Conservation (phyloP, 1,139 yeast species). For the Schwanniomyces etchellsii region DNA sequence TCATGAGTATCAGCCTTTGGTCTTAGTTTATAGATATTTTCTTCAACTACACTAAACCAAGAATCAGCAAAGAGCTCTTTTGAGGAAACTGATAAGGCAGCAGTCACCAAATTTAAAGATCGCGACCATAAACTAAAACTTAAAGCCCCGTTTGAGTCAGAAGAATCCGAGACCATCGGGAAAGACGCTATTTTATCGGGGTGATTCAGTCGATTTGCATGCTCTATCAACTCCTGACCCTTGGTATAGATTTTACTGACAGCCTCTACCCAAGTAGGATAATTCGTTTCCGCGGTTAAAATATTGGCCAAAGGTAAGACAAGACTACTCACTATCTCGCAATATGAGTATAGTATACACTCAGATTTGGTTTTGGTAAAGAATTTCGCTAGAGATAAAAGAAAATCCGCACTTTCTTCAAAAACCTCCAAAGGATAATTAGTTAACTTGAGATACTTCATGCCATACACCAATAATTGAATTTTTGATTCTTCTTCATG, state of each 20-base stretch:
- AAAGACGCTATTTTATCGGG: neutral
- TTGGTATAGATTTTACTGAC: constrained; percentile 51
- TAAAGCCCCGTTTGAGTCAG: constrained; percentile 17
- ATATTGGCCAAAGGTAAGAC: constrained; percentile 78
- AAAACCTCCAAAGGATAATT: constrained; percentile 84
- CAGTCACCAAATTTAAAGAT: constrained; percentile 64
- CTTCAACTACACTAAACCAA: constrained; percentile 71
- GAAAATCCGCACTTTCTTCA: constrained; percentile 89
- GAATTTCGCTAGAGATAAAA: constrained; percentile 81
- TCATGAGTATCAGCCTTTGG: constrained; percentile 47
- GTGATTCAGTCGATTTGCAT: neutral
- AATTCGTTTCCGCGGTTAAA: constrained; percentile 90
- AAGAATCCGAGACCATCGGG: constrained; percentile 2
- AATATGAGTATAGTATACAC: constrained; percentile 67
- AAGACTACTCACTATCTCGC: constrained; percentile 73
- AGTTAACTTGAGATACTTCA: constrained; percentile 74
- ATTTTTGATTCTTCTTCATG: constrained; percentile 66
- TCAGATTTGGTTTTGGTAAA: constrained; percentile 63
- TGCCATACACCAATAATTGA: constrained; percentile 79
- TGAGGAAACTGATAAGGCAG: constrained; percentile 77
- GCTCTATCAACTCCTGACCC: neutral
- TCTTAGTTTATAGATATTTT: constrained; percentile 29
- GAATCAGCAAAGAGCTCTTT: constrained; percentile 66
- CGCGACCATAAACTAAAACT: constrained; percentile 54
- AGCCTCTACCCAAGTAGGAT: constrained; percentile 91